Evolutionary conservation across 768 basidiomycete species (phyloP).

Genomic region (Peribolospora baueri): DNA sequence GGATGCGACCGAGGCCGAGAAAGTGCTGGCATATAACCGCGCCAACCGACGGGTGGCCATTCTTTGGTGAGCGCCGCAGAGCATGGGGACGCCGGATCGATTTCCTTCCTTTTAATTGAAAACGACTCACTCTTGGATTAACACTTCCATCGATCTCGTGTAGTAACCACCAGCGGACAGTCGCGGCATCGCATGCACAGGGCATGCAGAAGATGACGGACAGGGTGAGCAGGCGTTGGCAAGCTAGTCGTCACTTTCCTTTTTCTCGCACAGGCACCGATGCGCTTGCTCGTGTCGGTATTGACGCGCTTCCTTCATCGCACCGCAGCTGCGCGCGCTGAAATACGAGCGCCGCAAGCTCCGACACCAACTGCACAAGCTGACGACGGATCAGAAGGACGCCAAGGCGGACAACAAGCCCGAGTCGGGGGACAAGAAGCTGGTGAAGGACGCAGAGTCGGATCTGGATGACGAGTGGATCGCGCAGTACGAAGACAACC

Average conservation of each 20-base stretch:
- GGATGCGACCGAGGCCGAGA: constrained; percentile 66
- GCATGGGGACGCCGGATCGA: too few relatives aligned
- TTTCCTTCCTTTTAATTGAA: too few relatives aligned
- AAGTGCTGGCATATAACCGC: constrained; percentile 85
- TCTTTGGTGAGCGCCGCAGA: constrained; percentile 28
- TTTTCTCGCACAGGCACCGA: not conserved
- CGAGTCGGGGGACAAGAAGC: constrained; percentile 23
- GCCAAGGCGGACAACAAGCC: constrained; percentile 57
- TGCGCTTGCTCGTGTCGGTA: not conserved
- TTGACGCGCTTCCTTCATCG: not conserved
- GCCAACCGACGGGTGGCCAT: constrained; percentile 94
- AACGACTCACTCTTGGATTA: too few relatives aligned
- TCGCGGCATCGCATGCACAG: constrained; percentile 72
- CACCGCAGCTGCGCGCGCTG: constrained; percentile 46
- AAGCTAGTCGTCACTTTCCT: not conserved
- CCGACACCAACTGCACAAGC: constrained; percentile 55
- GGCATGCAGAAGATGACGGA: constrained; percentile 85
- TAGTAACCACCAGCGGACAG: constrained; percentile 80
- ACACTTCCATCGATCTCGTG: too few relatives aligned
- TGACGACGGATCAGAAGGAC: constrained; percentile 24
- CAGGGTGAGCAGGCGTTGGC: constrained; percentile 33
- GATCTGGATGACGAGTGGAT: constrained; percentile 89
- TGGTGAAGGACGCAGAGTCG: constrained; percentile 49
- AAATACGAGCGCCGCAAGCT: constrained; percentile 97
- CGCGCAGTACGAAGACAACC: constrained; percentile 45